Conservation (phyloP, 768 basidiomycete genomes). For the Dioszegia hungarica region DNA sequence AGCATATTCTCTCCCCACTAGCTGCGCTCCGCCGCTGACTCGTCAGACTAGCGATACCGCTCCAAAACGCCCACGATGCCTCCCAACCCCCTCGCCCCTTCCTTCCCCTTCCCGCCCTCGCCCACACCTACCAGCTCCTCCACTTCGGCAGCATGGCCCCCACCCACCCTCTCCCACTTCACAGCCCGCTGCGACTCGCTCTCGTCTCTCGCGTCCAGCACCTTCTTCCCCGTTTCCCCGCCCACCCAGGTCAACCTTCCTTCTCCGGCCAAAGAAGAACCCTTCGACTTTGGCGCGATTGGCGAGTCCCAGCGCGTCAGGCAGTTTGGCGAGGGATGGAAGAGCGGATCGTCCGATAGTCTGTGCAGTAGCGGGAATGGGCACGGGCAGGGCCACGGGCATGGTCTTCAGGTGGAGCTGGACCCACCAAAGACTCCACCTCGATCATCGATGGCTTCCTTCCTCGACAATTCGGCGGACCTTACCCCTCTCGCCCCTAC, state of each 20-base stretch:
- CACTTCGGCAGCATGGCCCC: not conserved
- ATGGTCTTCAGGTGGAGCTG: not conserved
- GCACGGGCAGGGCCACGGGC: not conserved
- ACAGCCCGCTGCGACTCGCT: not conserved
- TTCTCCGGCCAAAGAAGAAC: not conserved
- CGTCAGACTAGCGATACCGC: no score
- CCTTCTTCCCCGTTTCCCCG: slow-evolving; percentile 3
- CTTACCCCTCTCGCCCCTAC: not conserved
- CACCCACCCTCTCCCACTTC: not conserved
- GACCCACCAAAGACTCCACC: not conserved
- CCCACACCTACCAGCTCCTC: slow-evolving; percentile 1
- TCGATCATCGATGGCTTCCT: not conserved
- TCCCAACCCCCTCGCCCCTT: slow-evolving; percentile 6
- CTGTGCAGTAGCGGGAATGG: no score
- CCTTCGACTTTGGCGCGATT: not conserved
- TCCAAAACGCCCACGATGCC: not conserved
- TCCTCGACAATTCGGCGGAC: not conserved
- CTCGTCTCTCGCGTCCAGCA: not conserved
- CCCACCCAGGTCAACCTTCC: not conserved
- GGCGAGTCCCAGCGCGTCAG: not conserved
- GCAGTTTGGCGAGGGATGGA: slow-evolving; percentile 14
- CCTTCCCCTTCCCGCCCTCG: slow-evolving; percentile 11
- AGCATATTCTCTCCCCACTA: not conserved
- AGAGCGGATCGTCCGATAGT: not conserved
- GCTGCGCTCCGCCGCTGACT: no score